Evolutionary conservation across 108 stramenopile genomes (phyloP), one percentile per base, ranked within the genome.

Genomic region (Hondaea fermentalgiana): DNA sequence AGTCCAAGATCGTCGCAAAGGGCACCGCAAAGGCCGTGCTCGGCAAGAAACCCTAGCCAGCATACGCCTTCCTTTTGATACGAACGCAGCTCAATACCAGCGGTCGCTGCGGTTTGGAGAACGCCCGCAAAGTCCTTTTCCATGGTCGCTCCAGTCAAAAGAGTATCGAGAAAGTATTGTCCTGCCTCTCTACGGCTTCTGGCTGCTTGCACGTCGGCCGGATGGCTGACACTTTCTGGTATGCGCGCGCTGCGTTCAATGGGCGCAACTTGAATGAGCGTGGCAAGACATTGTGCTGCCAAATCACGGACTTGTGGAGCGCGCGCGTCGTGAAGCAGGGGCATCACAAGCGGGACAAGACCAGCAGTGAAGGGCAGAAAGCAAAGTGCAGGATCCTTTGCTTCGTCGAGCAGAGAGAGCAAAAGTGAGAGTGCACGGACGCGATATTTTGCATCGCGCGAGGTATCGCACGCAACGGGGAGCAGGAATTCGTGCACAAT

Each of bases 1-100:
- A 87, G 58, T n/a, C 87, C 87, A 12, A 87, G 55, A 29, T 87
- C 87, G 35, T 87, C 87, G 23, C 76, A 83, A 6, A 83, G 51
- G 6, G 76, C 76, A 6, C 49, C 76, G 45, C 23, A 83, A 23
- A 83, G 76, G 10, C 76, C 76, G 51, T 83, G 51, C 51, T 83
- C 10, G 23, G 76, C 76, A 12, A 83, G 51, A 53, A 83, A 83
- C 10, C 19, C 76, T 8, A 83, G 76, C 76, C 76, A 83, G n/a
- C 45, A 47, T 6, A 83, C 76, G 49, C 76, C 76, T 35, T 83
- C 76, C 23, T 53, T 83, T 23, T 83, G 76, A 23, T 83, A 83
- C n/a, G 45, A 47, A 6, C 76, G 76, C 49, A 83, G 23, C 51
- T 83, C 76, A 2, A 83, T 83, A 4, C 76, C 76, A 6, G 49